Evolutionary conservation across 768 basidiomycete species (phyloP).

Genomic region (Coprinopsis marcescibilis): DNA sequence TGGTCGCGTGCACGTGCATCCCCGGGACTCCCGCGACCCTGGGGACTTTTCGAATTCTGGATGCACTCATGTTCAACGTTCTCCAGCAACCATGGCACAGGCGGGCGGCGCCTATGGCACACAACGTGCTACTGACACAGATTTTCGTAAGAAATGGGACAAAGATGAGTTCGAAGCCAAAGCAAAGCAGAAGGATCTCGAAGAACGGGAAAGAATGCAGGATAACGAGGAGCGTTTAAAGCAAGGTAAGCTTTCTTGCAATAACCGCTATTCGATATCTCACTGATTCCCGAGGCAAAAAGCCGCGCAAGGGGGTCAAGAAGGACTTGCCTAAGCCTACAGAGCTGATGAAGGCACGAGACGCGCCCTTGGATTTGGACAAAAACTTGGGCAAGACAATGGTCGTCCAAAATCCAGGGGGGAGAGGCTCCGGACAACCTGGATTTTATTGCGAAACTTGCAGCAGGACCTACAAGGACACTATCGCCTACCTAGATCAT

Average conservation of each 20-base stretch:
- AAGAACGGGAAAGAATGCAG: conserved; percentile 77
- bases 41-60: too few species aligned
- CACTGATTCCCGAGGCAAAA: conserved; percentile 57
- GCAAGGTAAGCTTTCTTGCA: conserved; percentile 48
- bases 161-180: conserved; percentile 85
- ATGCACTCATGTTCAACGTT: too few species aligned
- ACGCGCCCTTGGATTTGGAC: conserved; percentile 79
- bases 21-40: too few species aligned
- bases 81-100: conserved; percentile 31
- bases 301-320: conserved; percentile 59
- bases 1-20: background rate
- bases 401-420: conserved; percentile 82
- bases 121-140: conserved; percentile 55
- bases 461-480: conserved; percentile 89
- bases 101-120: conserved; percentile 34
- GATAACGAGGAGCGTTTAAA: conserved; percentile 81
- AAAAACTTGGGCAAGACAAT: conserved; percentile 95
- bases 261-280: conserved; percentile 3
- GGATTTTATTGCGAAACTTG: conserved; percentile 94
- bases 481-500: conserved; percentile 90
- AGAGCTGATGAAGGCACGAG: conserved; percentile 86
- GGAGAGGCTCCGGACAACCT: conserved; percentile 82
- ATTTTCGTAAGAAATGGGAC: conserved; percentile 90
- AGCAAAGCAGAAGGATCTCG: conserved; percentile 75
- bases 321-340: conserved; percentile 91